Evolutionary conservation across 805 yeast species (phyloP), one percentile per base, ranked within the genome.

Genomic region (Yarrowia sp.): DNA sequence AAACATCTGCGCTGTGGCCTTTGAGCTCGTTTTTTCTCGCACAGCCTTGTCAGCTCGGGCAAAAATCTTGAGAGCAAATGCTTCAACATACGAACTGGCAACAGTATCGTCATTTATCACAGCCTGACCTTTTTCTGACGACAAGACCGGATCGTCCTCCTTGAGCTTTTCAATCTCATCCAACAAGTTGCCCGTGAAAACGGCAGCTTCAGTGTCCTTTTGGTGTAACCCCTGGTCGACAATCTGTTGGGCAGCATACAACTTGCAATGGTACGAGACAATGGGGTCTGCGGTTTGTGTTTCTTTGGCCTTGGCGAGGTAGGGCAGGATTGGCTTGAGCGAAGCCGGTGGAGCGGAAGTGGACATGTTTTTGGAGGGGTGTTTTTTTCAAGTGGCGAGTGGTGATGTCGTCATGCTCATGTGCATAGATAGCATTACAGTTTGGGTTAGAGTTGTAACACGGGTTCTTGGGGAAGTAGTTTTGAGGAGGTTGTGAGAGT

Each of bases 241-340:
- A 3, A 93, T 86, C 70, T 84, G 79, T 74, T 92, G 93, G 2
- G 89, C 86, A 0, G 92, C 89, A 71, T 88, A 87, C 58, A 88
- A 73, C 67, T 79, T 81, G 75, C 95, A 88, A 74, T 83, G 89
- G 74, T 90, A 90, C 5, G 93, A 79, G 33, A 90, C 82, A 10
- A 87, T 76, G 0, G 96, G 92, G 67, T 89, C 87, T 9, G 79
- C 81, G 0, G 70, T 66, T 17, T 76, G 79, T 44, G 90, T 71
- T 69, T 91, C 96, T 9, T 73, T 74, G 18, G 70, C 68, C 33
- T 71, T 51, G 8, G 70, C 67, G 13, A 75, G 65, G 35, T 70
- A 45, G 8, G 73, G 72, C 68, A 66, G 68, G 11, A 73, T 69
- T 35, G 68, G 70, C 63, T 71, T 69, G 53, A 72, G 69, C 7